Base-by-base conservation (phyloP, 169 alveolate species). In the Cryptosporidium parvum region DNA sequence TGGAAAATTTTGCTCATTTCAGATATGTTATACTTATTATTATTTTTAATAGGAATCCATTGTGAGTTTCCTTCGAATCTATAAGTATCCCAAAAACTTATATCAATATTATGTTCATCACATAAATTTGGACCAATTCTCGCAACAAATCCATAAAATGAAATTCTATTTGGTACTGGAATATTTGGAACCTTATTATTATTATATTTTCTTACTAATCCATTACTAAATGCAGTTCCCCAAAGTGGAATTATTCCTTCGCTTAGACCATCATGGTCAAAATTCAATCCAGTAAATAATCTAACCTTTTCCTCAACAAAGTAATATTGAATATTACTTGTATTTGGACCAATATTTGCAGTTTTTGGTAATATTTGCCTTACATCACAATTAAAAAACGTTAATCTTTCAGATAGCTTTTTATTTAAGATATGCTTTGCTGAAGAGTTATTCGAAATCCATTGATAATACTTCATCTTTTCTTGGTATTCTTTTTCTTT, bases 191-290 rank as follows among this genome's bases (percentile, higher is more conserved):
- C 39, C 48, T 59, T 80, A 65, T 65, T 65, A 37, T 51, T 80
- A 73, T 73, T 73, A 48, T 73, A 58, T 58, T 58, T 73, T 3
- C 89, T 35, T 9, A 80, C 73, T 45, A 62, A 21, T 80, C 67
- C 89, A 42, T 65, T 80, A 37, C 29, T 56, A n/a, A 80, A 61
- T 26, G 75, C 89, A 14, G 73, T 62, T 59, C 62, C 75, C 89
- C 89, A 80, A 26, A 80, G 69, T 26, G 89, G 89, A 23, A 80
- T 80, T 44, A 80, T 39, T 61, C 89, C 89, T 51, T 80, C 89
- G 21, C 89, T 48, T 51, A 80, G 65, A 29, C 80, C 89, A 62
- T 80, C 89, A 44, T 80, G 89, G 52, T 80, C 89, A 31, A 80
- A 62, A 33, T 80, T 80, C 89, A 80, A 61, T 21, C 89, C 89